phyloP scores from a whole-genome alignment of 257 asterid genomes.

The Marsdenia floribunda region DNA sequence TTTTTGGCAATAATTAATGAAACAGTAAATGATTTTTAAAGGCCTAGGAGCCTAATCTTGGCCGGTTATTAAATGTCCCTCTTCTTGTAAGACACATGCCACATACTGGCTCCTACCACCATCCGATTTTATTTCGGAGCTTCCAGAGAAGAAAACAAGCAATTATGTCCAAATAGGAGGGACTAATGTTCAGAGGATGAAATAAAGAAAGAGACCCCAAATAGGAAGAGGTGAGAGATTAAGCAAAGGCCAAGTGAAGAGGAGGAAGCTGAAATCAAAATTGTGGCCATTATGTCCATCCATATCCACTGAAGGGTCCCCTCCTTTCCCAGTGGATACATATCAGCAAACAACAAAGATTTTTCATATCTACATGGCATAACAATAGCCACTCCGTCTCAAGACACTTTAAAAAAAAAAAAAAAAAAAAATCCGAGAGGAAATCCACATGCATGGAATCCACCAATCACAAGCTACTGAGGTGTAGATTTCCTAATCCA shows the following conservation, averaged over 20 bases:
- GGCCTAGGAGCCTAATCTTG: too few species aligned
- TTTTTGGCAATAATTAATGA: too few species aligned
- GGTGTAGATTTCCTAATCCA: conserved; percentile 40
- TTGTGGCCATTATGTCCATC: neutral
- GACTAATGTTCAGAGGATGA: too few species aligned
- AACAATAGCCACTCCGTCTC: conserved; percentile 29
- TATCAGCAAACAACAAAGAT: conserved; percentile 17
- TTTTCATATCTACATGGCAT: conserved; percentile 42
- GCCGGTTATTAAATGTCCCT: too few species aligned
- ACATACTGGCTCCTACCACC: too few species aligned
- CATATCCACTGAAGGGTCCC: neutral
- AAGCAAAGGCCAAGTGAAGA: neutral
- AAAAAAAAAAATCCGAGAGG: conserved; percentile 22
- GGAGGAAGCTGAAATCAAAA: neutral
- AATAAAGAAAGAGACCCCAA: too few species aligned
- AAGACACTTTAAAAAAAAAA: neutral
- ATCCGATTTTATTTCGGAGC: too few species aligned
- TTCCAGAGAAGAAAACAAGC: too few species aligned
- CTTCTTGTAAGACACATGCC: too few species aligned
- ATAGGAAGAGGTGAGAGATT: too few species aligned
- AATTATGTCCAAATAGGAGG: too few species aligned
- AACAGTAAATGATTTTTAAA: too few species aligned
- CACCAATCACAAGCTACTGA: conserved; percentile 54
- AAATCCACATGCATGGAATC: conserved; percentile 33
- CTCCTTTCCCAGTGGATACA: neutral